Conservation (phyloP, 768 basidiomycete genomes). For the Tulasnella sp. region DNA sequence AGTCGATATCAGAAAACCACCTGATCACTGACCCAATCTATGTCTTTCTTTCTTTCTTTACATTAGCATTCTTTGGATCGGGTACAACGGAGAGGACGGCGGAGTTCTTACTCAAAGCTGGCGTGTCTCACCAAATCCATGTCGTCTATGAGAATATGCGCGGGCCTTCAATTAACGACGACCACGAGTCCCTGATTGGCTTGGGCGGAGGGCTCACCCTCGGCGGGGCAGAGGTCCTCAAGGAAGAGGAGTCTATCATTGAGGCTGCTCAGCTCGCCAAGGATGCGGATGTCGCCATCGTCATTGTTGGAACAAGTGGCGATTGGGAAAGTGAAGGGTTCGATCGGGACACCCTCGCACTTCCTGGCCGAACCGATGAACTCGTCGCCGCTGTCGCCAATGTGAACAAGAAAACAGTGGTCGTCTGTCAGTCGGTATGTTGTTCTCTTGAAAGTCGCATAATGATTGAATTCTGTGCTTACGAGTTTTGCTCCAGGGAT, state of each 20-base stretch:
- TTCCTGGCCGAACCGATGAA: slow-evolving; percentile 52
- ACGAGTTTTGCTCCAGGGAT: too few species aligned
- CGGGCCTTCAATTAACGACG: slow-evolving; percentile 28
- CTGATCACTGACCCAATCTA: too few species aligned
- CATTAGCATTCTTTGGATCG: slow-evolving; percentile 54
- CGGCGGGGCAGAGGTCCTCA: slow-evolving; percentile 21
- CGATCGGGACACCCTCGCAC: slow-evolving; percentile 47
- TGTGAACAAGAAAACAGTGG: slow-evolving; percentile 45
- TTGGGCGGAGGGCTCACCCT: slow-evolving; percentile 19
- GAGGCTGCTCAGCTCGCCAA: slow-evolving; percentile 23
- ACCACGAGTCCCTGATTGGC: not conserved
- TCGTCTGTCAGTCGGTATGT: slow-evolving; percentile 41
- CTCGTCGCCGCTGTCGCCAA: slow-evolving; percentile 40
- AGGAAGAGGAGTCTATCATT: slow-evolving; percentile 20
- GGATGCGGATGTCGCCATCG: slow-evolving; percentile 21
- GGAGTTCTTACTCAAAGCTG: slow-evolving; percentile 34
- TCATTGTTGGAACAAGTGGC: slow-evolving; percentile 23
- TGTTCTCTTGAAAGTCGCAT: not conserved
- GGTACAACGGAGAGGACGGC: slow-evolving; percentile 58
- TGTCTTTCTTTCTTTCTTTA: too few species aligned
- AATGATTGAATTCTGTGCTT: not conserved
- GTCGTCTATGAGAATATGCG: slow-evolving; percentile 58
- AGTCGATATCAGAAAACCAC: slow-evolving; percentile 41
- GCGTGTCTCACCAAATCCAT: slow-evolving; percentile 38
- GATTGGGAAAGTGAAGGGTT: slow-evolving; percentile 70